These are phyloP conservation scores for Mortierella hygrophila DNA, from an alignment of 192 early-diverging fungal genomes.

Conservation along the genomic window DNA sequence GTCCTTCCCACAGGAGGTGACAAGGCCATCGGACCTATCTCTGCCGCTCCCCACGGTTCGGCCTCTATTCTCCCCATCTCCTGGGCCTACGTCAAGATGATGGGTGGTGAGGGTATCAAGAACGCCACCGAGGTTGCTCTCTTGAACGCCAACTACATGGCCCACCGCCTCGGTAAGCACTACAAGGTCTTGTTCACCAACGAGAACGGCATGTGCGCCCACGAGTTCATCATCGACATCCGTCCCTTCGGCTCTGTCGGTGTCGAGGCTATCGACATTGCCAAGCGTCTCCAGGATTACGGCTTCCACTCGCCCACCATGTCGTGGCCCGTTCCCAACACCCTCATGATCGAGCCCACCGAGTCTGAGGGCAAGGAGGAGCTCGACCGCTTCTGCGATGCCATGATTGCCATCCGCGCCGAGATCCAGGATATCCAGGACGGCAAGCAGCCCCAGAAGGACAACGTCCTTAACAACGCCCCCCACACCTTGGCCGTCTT, in stretches of 20 bases:
- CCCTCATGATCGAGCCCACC: conserved; percentile 99
- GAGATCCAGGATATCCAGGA: conserved; percentile 93
- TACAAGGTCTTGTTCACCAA: conserved; percentile 96
- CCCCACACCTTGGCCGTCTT: conserved; percentile 90
- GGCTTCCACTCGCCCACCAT: conserved; percentile 99
- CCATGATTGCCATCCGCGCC: conserved; percentile 94
- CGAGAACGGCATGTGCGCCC: conserved; percentile 95
- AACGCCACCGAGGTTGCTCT: conserved; percentile 91
- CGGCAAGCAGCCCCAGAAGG: conserved; percentile 84
- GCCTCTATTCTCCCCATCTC: conserved; percentile 97
- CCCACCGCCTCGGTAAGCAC: conserved; percentile 87
- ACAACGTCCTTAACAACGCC: conserved; percentile 90
- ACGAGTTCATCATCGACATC: conserved; percentile 99
- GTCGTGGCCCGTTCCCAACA: conserved; percentile 99
- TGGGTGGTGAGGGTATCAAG: conserved; percentile 94
- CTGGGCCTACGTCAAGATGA: conserved; percentile 99
- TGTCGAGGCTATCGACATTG: conserved; percentile 96
- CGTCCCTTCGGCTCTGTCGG: conserved; percentile 88
- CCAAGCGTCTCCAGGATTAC: conserved; percentile 99
- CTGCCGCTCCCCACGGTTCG: conserved; percentile 97
- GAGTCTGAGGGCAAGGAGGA: conserved; percentile 95
- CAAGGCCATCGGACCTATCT: conserved; percentile 90
- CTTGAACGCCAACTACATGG: conserved; percentile 99
- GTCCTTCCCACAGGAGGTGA: conserved; percentile 80
- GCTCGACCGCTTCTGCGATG: conserved; percentile 98